Base-by-base conservation (phyloP, 2,329 filamentous ascomycete genomes). In the Sporothrix variecibatus region DNA sequence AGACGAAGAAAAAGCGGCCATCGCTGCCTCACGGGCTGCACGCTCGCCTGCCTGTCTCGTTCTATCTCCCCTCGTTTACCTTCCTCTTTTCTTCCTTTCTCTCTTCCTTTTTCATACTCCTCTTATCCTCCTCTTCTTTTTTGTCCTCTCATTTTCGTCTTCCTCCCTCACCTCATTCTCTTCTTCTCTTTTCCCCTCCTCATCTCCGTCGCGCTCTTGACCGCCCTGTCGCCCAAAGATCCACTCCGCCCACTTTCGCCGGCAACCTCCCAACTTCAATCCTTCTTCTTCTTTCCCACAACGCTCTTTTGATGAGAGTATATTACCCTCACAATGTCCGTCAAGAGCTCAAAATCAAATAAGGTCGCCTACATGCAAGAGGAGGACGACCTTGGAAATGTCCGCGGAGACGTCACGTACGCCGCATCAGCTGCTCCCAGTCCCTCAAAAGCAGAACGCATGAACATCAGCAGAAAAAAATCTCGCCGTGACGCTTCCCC, bases 381-480 rank as follows among this genome's bases (percentile, higher is more conserved):
- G 73, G 85, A 82, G 65, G 86, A 88, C 78, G 86, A 88, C 70
- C 81, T 82, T 15, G 86, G 83, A 56, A 85, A 84, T 72, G 80
- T 82, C 49, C 79, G 83, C 23, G 80, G 82, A 71, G 81, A 80
- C 23, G 65, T 71, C 75, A 81, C 81, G 74, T 89, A 88, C 80
- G 87, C 87, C 76, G 81, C 81, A 46, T 87, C 86, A 40, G 81
- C 83, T 71, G 84, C 82, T n/a, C 80, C 83, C 40, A 85, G 84
- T 76, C 84, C 85, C 11, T 79, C 78, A 70, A 87, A 86, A 76
- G 46, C 46, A 20, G 84, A 88, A 78, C 83, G 83, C 43, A 84
- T 87, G 78, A 89, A 89, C 79, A 88, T 85, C 26, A 80, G 86
- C 76, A 86, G 86, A 75, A 84, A 80, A 75, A 83, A 85, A 58